Base-by-base conservation (phyloP, 164 flowering plant species). In the Chimonanthus salicifolius region DNA sequence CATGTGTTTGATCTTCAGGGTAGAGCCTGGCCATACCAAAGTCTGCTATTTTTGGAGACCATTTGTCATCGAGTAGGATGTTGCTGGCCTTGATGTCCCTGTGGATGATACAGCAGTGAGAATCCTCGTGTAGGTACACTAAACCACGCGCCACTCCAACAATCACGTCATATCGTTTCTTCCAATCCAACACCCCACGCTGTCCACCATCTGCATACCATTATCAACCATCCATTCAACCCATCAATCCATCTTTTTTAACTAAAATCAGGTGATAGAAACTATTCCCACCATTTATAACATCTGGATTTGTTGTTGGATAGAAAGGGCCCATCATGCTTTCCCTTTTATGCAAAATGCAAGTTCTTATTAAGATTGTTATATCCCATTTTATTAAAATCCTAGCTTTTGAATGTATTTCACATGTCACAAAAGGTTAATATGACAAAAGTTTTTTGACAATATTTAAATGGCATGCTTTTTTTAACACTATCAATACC, bases 21-120 rank as follows among this genome's bases (percentile, higher is more conserved):
- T 77, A 93, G 51, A 95, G 94, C 20, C 98, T 88, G 68, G 99
- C 99, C 92, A 93, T 86, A 43, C 99, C 99, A 78, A 95, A 93
- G 80, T 95, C 99, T n/a, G 98, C 96, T 44, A 95, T 94, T 78
- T 95, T 95, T 0, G 99, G 95, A 33, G 76, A 79, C 99, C 99
- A 95, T 68, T 87, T 93, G 13, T 94, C 92, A 62, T 95, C 99
- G 1, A 93, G 91, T 2, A 95, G 80, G 62, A 95, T 84, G 72
- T 95, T 95, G 84, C 98, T 85, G 33, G 98, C 99, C 80, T 93
- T 95, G 81, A 95, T 90, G 72, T 95, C 99, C 0, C 99, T 86
- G 72, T 95, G 99, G 76, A 94, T 90, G 77, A 95, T 92, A 79
- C 83, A 68, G 50, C 75, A 72, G 75, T 85, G 97, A 0, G 97